Conservation (phyloP, 2,329 filamentous ascomycete species). For the Botrytis porri region DNA sequence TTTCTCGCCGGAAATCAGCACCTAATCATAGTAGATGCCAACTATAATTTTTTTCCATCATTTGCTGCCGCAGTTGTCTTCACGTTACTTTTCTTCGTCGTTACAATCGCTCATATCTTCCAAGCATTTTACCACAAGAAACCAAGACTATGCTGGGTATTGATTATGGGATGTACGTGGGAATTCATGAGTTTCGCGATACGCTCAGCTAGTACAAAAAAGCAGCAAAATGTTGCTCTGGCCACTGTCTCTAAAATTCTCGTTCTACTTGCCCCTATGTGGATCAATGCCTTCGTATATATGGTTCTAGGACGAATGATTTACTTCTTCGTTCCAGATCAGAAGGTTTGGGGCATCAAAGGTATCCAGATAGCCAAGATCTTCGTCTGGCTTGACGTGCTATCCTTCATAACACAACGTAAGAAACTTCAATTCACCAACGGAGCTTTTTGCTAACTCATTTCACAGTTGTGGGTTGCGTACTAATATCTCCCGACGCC, state of each 20-base stretch:
- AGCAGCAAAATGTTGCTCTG: constrained; percentile 37
- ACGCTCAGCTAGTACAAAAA: constrained; percentile 41
- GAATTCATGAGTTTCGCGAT: constrained; percentile 44
- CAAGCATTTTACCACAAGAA: constrained; percentile 42
- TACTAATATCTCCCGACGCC: constrained; percentile 34
- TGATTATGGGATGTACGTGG: constrained; percentile 45
- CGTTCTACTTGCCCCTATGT: constrained; percentile 43
- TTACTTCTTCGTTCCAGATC: constrained; percentile 40
- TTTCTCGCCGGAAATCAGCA: neutral
- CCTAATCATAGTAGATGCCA: constrained; percentile 25
- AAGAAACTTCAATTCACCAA: constrained; percentile 29
- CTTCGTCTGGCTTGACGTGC: constrained; percentile 49
- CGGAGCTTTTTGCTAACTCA: constrained; percentile 38
- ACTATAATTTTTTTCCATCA: constrained; percentile 41
- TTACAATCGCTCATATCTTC: constrained; percentile 36
- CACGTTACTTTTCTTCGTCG: constrained; percentile 40
- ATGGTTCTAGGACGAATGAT: constrained; percentile 40
- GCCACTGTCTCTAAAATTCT: constrained; percentile 42
- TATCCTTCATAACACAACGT: constrained; percentile 40
- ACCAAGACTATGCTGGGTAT: constrained; percentile 42
- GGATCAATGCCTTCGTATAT: constrained; percentile 39
- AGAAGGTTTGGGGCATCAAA: constrained; percentile 38
- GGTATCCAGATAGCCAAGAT: constrained; percentile 43
- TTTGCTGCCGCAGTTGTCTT: constrained; percentile 41
- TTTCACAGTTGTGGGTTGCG: neutral